Evolutionary conservation across 176 grass and related monocot species (phyloP).

Genomic region (Coix lacrymajobi): DNA sequence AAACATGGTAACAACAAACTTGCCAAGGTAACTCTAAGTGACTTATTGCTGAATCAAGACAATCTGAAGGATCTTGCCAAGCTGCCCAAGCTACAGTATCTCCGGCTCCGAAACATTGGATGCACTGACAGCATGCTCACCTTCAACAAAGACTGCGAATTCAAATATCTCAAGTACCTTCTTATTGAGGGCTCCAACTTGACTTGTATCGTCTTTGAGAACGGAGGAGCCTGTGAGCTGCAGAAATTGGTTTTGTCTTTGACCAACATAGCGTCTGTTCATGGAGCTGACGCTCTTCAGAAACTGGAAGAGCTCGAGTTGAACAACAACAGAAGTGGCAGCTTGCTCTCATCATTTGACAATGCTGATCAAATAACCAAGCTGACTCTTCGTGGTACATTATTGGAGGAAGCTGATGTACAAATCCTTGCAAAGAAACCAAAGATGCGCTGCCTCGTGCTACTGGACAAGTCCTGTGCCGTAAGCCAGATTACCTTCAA

Average conservation of each 20-base stretch:
- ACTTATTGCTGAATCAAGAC: not conserved
- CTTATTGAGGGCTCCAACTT: not conserved
- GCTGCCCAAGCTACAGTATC: not conserved
- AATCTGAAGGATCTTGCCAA: not conserved
- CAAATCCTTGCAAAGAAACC: not conserved
- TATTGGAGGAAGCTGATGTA: not conserved
- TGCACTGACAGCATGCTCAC: not conserved
- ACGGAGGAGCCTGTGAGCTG: not conserved
- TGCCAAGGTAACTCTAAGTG: conserved; percentile 5
- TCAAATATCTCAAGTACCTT: not conserved
- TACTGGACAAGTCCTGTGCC: not conserved
- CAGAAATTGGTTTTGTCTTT: not conserved
- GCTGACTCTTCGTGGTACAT: not conserved
- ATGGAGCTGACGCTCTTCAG: not conserved
- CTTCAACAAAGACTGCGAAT: not conserved
- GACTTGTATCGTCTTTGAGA: not conserved
- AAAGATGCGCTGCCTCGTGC: not conserved
- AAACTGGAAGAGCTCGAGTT: not conserved
- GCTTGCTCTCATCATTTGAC: not conserved
- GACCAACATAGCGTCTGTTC: not conserved
- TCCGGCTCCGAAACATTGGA: not conserved
- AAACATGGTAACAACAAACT: not conserved
- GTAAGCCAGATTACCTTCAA: not conserved
- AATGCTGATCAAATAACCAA: not conserved
- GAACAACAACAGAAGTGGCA: not conserved